A percentile compares a stretch with the other conserved stretches of the same genome.
phyloP scores from a whole-genome alignment of 257 asterid species.

The Haberlea rhodopensis region DNA sequence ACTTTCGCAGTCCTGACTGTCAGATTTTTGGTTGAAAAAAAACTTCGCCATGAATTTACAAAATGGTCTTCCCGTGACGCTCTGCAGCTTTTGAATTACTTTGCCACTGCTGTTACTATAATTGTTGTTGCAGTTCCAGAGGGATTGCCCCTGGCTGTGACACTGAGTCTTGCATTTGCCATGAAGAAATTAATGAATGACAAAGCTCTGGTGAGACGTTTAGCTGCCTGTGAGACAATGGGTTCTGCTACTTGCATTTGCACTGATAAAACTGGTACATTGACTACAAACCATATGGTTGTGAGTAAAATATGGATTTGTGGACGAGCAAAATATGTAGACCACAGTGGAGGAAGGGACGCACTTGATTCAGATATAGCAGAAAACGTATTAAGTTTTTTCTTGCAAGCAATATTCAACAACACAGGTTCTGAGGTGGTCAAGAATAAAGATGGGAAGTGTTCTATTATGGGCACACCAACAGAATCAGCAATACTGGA shows the following conservation, averaged over 20 bases:
- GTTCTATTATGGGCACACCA: conserved; percentile 79
- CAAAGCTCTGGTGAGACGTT: conserved; percentile 82
- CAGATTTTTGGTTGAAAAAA: conserved; percentile 73
- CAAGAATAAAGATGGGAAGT: conserved; percentile 47
- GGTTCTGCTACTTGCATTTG: conserved; percentile 91
- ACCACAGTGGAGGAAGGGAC: conserved; percentile 35
- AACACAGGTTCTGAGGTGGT: conserved; percentile 93
- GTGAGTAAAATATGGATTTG: conserved; percentile 80
- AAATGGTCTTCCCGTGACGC: conserved; percentile 79
- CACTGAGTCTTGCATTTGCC: conserved; percentile 85
- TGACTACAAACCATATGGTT: conserved; percentile 87
- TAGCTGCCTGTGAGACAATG: conserved; percentile 98
- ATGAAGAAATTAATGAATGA: conserved; percentile 98
- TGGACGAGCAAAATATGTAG: conserved; percentile 49
- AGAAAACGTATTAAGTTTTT: conserved; percentile 38
- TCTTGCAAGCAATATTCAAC: conserved; percentile 69
- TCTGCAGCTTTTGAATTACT: conserved; percentile 64
- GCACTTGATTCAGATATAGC: conserved; percentile 46
- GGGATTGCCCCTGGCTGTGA: conserved; percentile 91
- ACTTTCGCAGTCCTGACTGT: conserved; percentile 66
- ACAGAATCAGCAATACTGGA: conserved; percentile 85
- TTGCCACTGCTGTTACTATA: conserved; percentile 95
- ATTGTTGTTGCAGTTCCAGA: conserved; percentile 99
- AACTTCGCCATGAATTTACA: conserved; percentile 49
- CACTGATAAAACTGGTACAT: conserved; percentile 87